Base-by-base conservation (phyloP, 148 eudicot species). In the Chenopodium quinoa region DNA sequence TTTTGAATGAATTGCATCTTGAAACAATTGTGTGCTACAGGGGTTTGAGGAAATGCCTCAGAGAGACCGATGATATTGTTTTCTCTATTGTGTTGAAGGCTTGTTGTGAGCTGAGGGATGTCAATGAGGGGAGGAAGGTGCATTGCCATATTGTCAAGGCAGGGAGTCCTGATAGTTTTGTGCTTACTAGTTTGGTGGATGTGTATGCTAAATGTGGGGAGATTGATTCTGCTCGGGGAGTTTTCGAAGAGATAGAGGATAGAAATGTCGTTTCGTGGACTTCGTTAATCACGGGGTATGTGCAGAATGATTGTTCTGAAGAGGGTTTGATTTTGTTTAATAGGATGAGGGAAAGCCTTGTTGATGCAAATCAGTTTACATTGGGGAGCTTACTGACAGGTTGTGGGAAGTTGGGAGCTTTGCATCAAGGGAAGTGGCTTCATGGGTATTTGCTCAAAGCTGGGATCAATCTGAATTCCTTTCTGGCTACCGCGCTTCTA, bases 371-470 rank as follows among this genome's bases (percentile, higher is more conserved):
- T 88, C 82, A 87, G 54, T 85, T 89, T 84, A 95, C 95, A 13
- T 65, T 88, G 22, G 94, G 91, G 72, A 95, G 94, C 78, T 67
- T 95, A 75, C 85, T 92, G 37, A 86, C 85, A 0, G 93, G 91
- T 2, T 94, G 96, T 80, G 88, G 89, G 20, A 92, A 91, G 72
- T 82, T 91, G 79, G 88, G 96, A 77, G 91, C 94, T 88, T 84
- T 95, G 60, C 98, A 93, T 89, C 98, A 95, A 82, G 98, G 98
- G 71, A 95, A 86, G 75, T 93, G 97, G 97, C 85, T 91, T 82
- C 98, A 93, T 81, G 97, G 98, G 71, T 87, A 84, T 79, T 19
- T 90, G 70, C 87, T 92, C 48, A 95, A 92, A 87, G 86, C 81
- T 44, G 95, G 93, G 44, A 88, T 89, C 40, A 70, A 82, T 85